These are phyloP conservation scores for Scheffersomyces stambukii DNA, from an alignment of 1,139 yeast genomes.

Conservation along the genomic window DNA sequence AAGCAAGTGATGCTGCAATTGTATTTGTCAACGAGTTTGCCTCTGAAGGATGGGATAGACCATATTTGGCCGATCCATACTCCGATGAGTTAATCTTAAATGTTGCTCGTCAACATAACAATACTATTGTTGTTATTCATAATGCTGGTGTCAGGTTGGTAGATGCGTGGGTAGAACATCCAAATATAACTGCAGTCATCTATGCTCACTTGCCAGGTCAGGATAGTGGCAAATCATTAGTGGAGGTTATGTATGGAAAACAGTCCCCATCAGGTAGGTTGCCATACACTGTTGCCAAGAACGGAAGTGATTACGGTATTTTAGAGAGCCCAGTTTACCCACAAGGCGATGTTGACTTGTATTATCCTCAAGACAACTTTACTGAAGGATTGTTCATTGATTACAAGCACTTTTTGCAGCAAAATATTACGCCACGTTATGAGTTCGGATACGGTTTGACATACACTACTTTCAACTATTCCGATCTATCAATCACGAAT, in stretches of 20 bases:
- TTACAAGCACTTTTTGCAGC: slow-evolving; percentile 54
- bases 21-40: slow-evolving; percentile 51
- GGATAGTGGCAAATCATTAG: slow-evolving; percentile 39
- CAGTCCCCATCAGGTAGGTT: slow-evolving; percentile 58
- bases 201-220: slow-evolving; percentile 59
- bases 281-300: slow-evolving; percentile 60
- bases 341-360: slow-evolving; percentile 49
- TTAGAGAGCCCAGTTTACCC: too few relatives aligned
- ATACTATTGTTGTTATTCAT: slow-evolving; percentile 54
- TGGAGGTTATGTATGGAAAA: slow-evolving; percentile 51
- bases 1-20: slow-evolving; percentile 48
- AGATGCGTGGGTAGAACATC: slow-evolving; percentile 57
- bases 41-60: slow-evolving; percentile 66
- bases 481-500: slow-evolving; percentile 37
- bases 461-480: slow-evolving; percentile 45
- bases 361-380: slow-evolving; percentile 47
- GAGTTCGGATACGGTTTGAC: slow-evolving; percentile 64
- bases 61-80: too few relatives aligned
- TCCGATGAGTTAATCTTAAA: slow-evolving; percentile 51
- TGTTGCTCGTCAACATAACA: slow-evolving; percentile 46
- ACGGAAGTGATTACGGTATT: too few relatives aligned
- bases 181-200: slow-evolving; percentile 53
- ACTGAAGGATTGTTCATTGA: slow-evolving; percentile 50
- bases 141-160: slow-evolving; percentile 58
- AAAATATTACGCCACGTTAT: slow-evolving; percentile 52